phyloP scores from a whole-genome alignment of 345 rosid genomes.

The Fremontodendron californicum region DNA sequence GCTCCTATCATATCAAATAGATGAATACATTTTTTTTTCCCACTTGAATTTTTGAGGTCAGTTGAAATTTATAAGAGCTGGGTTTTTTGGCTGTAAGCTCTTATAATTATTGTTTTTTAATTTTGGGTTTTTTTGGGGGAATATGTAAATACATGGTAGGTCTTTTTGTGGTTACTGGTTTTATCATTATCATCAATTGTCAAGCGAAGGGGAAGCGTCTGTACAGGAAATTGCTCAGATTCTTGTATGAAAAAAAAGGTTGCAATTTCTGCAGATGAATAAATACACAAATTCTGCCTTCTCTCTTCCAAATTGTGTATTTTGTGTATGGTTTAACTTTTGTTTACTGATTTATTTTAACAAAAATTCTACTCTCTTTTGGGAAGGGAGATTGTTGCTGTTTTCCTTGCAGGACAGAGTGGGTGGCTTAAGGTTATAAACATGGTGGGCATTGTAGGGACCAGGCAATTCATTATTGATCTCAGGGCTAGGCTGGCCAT shows the following conservation, averaged over 20 bases:
- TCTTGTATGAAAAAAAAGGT: slow-evolving; percentile 14
- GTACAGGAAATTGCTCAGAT: slow-evolving; percentile 44
- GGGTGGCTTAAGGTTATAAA: background rate
- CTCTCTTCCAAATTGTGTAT: background rate
- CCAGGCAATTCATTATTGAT: background rate
- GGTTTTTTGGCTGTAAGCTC: slow-evolving; percentile 35
- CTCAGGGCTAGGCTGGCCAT: background rate
- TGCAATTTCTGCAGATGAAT: slow-evolving; percentile 26
- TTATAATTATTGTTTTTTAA: slow-evolving; percentile 3
- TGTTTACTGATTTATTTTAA: background rate
- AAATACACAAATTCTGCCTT: slow-evolving; percentile 19
- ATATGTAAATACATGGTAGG: too few relatives aligned
- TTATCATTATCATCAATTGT: background rate
- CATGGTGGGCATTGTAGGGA: background rate
- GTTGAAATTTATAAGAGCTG: slow-evolving; percentile 22
- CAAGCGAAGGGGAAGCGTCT: slow-evolving; percentile 16
- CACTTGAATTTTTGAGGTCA: slow-evolving; percentile 24
- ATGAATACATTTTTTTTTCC: slow-evolving; percentile 8
- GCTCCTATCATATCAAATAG: slow-evolving; percentile 75
- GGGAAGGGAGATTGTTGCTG: background rate
- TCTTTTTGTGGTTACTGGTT: too few relatives aligned
- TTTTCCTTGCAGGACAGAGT: too few relatives aligned
- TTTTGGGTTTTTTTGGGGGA: slow-evolving; percentile 20
- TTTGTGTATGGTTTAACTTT: background rate
- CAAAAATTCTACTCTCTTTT: background rate